These are phyloP conservation scores for Buddleja alternifolia DNA, from an alignment of 257 asterid species.

Conservation along the genomic window DNA sequence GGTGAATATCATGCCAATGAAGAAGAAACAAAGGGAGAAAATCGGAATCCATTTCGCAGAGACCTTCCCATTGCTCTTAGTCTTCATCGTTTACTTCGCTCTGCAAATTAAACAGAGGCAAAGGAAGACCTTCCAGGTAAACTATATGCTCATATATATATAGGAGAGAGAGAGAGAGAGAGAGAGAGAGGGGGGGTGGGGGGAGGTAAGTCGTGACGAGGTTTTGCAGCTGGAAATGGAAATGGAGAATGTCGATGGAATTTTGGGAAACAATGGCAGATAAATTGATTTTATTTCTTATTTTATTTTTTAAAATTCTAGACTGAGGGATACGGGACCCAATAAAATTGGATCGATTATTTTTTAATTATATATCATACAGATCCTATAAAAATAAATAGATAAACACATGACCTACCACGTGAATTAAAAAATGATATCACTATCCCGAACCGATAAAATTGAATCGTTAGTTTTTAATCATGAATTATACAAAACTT, in stretches of 20 bases:
- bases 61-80: conserved; percentile 59
- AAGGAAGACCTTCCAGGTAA: neutral
- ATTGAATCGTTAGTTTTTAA: too few relatives aligned
- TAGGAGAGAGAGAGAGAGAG: conserved; percentile 2
- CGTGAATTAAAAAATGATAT: too few relatives aligned
- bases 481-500: too few relatives aligned
- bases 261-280: conserved; percentile 10
- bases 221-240: neutral
- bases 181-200: conserved; percentile 29
- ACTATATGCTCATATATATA: too few relatives aligned
- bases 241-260: conserved; percentile 31
- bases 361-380: too few relatives aligned
- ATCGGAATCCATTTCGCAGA: conserved; percentile 84
- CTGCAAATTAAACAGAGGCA: neutral
- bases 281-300: neutral
- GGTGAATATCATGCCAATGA: conserved; percentile 73
- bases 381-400: too few relatives aligned
- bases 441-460: too few relatives aligned
- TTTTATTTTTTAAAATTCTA: too few relatives aligned
- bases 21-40: conserved; percentile 74
- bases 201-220: neutral
- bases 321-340: too few relatives aligned
- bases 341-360: too few relatives aligned
- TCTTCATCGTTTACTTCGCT: conserved; percentile 50
- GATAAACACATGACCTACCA: too few relatives aligned